Conservation (phyloP, 768 basidiomycete genomes). For the Hydnomerulius pinastri region DNA sequence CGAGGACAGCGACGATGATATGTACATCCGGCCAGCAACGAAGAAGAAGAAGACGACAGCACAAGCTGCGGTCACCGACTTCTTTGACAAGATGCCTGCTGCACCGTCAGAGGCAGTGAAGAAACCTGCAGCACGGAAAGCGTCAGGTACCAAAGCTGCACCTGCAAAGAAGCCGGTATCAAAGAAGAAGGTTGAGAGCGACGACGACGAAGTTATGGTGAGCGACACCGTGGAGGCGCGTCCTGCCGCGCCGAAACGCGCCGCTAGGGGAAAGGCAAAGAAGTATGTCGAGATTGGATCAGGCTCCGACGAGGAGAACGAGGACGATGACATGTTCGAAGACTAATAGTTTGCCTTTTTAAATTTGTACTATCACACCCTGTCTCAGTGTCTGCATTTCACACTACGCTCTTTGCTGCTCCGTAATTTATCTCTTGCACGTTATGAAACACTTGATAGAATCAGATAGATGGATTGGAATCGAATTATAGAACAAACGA, state of each 20-base stretch:
- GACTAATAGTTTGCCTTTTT: conserved; percentile 29
- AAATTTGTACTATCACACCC: not conserved
- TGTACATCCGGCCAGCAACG: conserved; percentile 44
- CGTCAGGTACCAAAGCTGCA: conserved; percentile 61
- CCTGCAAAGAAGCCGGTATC: conserved; percentile 52
- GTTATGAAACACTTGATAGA: too few species aligned
- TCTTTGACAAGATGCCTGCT: conserved; percentile 51
- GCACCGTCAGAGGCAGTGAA: conserved; percentile 39
- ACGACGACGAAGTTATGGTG: conserved; percentile 47
- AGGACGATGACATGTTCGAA: conserved; percentile 50
- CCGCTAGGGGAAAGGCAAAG: conserved; percentile 51
- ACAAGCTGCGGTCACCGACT: conserved; percentile 55
- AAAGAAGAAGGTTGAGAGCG: conserved; percentile 41
- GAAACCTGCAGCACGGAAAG: conserved; percentile 46
- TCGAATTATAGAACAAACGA: too few species aligned
- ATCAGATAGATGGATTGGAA: too few species aligned
- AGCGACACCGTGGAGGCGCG: conserved; percentile 47
- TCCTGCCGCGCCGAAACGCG: conserved; percentile 44
- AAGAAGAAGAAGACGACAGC: conserved; percentile 52
- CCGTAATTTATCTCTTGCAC: conserved; percentile 1
- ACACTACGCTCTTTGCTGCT: not conserved
- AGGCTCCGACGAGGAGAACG: conserved; percentile 49
- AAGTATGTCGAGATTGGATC: conserved; percentile 65
- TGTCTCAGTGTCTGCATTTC: not conserved
- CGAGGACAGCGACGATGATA: conserved; percentile 45